Evolutionary conservation across 2,329 filamentous ascomycete genomes (phyloP).

Genomic region (Trichoderma sp.): DNA sequence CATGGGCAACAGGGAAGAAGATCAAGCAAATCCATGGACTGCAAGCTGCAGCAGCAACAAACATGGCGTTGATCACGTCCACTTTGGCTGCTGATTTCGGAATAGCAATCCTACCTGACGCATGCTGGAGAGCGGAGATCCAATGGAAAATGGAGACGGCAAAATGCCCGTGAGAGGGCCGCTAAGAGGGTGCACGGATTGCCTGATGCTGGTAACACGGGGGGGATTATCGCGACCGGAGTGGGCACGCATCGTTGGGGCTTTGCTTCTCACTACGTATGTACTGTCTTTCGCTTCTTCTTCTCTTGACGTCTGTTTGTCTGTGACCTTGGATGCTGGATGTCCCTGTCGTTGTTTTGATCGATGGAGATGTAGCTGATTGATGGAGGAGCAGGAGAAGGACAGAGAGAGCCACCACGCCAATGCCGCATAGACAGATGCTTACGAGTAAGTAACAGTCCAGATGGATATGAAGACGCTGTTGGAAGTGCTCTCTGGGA

Average conservation of each 20-base stretch:
- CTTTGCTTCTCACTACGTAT: not conserved
- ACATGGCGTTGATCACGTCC: too few species aligned
- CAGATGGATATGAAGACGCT: not conserved
- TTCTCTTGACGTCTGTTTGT: not conserved
- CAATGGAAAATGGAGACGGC: not conserved
- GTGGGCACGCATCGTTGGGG: conserved; percentile 4
- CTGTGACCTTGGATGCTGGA: too few species aligned
- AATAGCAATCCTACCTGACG: too few species aligned
- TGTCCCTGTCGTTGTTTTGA: not conserved
- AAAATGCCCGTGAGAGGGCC: not conserved
- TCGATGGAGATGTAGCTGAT: not conserved
- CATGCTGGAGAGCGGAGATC: not conserved
- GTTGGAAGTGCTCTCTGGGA: too few species aligned
- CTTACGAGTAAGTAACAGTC: too few species aligned
- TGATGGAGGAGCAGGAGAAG: not conserved
- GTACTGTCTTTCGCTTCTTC: not conserved
- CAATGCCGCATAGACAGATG: too few species aligned
- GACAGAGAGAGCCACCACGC: not conserved
- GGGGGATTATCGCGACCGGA: not conserved
- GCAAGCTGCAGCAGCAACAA: not conserved
- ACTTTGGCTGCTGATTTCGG: not conserved
- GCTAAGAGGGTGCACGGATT: conserved; percentile 8
- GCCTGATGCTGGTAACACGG: conserved; percentile 6
- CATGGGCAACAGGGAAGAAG: not conserved
- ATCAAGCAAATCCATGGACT: not conserved